These are phyloP conservation scores for Geum urbanum DNA, from an alignment of 306 rosid species.

Conservation along the genomic window DNA sequence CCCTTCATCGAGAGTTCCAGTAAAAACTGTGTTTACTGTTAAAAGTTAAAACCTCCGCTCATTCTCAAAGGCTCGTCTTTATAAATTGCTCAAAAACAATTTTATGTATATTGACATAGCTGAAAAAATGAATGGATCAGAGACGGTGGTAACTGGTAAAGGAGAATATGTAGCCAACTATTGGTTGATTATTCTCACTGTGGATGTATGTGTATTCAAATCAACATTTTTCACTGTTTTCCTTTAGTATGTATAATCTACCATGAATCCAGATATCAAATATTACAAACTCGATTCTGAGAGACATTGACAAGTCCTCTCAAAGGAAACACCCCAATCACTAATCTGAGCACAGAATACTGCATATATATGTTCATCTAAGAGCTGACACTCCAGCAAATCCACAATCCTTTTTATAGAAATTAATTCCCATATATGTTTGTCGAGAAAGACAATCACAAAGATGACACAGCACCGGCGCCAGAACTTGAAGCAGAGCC, in stretches of 20 bases:
- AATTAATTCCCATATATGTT: neutral
- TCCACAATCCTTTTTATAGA: neutral
- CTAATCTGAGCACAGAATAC: neutral
- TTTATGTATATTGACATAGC: too few relatives aligned
- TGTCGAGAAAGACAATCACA: slow-evolving; percentile 1
- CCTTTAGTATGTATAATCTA: neutral
- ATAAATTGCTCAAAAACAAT: too few relatives aligned
- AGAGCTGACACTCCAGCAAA: neutral
- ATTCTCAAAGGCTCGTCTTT: too few relatives aligned
- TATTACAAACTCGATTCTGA: neutral
- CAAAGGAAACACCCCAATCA: neutral
- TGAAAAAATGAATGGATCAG: too few relatives aligned
- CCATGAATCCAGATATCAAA: neutral
- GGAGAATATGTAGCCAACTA: neutral
- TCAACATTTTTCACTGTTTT: neutral
- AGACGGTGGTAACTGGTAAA: too few relatives aligned
- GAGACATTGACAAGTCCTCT: neutral
- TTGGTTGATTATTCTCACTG: neutral
- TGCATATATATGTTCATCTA: neutral
- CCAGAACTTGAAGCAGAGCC: neutral
- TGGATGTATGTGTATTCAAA: neutral
- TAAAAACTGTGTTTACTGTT: too few relatives aligned
- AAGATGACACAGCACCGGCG: slow-evolving; percentile 7
- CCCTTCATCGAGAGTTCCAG: too few relatives aligned
- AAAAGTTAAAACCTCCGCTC: too few relatives aligned